Evolutionary conservation across 108 stramenopile species (phyloP).

Genomic region (Stephanodiscus minutulus): DNA sequence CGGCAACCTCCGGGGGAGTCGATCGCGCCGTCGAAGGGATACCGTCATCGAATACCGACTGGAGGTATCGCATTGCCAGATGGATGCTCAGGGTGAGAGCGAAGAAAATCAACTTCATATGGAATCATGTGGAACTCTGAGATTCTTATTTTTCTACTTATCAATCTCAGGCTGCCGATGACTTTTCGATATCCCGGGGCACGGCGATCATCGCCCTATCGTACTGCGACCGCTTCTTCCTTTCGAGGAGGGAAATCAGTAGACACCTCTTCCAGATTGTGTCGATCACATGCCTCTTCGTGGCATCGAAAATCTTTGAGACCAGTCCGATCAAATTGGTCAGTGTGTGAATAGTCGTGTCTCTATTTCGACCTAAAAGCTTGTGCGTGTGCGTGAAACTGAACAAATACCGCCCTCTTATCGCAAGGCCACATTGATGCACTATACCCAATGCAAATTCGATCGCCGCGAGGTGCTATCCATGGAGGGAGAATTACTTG

Average conservation of each 20-base stretch:
- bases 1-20: background rate
- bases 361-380: background rate
- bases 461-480: constrained; percentile 10
- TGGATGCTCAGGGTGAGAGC: constrained; percentile 38
- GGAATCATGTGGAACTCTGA: background rate
- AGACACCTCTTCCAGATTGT: constrained; percentile 23
- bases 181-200: constrained; percentile 25
- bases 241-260: background rate
- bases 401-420: background rate
- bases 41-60: constrained; percentile 20
- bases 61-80: constrained; percentile 40
- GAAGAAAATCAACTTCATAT: background rate
- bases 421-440: constrained; percentile 20
- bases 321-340: constrained; percentile 30
- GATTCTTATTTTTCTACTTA: background rate
- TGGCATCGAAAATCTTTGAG: constrained; percentile 38
- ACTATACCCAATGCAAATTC: constrained; percentile 21
- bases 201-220: constrained; percentile 38
- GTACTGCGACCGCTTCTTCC: constrained; percentile 21
- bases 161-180: constrained; percentile 27
- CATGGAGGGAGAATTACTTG: constrained; percentile 17
- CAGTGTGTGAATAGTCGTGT: constrained; percentile 1
- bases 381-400: background rate
- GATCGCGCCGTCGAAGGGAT: background rate
- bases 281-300: constrained; percentile 28